Percentiles rank a stretch among this genome's conserved stretches.
Evolutionary conservation across 2,329 filamentous ascomycete species (phyloP).

Genomic region (Sarocladiaceae sp.): DNA sequence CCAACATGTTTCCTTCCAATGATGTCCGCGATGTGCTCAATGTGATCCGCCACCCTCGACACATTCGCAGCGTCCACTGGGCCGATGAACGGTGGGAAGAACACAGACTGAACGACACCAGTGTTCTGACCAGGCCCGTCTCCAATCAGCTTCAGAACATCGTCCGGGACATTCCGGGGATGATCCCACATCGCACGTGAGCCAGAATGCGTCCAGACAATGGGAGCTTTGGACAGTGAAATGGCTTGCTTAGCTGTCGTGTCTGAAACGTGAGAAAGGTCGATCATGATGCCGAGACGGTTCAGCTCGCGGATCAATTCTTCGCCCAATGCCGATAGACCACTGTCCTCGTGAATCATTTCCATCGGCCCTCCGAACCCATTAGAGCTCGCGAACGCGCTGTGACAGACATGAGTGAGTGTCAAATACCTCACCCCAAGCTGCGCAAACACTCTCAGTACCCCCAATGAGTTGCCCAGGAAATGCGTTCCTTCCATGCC

Average conservation of each 20-base stretch:
- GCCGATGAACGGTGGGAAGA: constrained; percentile 70
- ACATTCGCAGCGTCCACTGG: constrained; percentile 42
- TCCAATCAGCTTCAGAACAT: constrained; percentile 72
- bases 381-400: constrained; percentile 59
- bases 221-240: constrained; percentile 51
- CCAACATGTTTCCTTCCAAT: constrained; percentile 83
- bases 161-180: constrained; percentile 79
- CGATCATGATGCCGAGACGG: constrained; percentile 51
- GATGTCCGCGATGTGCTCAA: constrained; percentile 69
- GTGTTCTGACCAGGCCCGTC: constrained; percentile 28
- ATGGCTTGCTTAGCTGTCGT: constrained; percentile 11
- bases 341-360: constrained; percentile 60
- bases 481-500: constrained; percentile 89
- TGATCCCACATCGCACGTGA: constrained; percentile 60
- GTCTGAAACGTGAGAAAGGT: constrained; percentile 60
- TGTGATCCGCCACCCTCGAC: constrained; percentile 62
- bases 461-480: constrained; percentile 79
- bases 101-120: constrained; percentile 65
- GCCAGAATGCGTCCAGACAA: constrained; percentile 75
- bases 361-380: constrained; percentile 39
- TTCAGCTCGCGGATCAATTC: constrained; percentile 15
- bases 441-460: constrained; percentile 68
- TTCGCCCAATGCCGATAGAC: constrained; percentile 11
- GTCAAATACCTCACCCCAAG: constrained; percentile 86
- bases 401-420: constrained; percentile 93